Percentiles rank a stretch among this genome's conserved stretches.
Conservation (phyloP, 805 yeast genomes). For the Komagataella phaffii region DNA sequence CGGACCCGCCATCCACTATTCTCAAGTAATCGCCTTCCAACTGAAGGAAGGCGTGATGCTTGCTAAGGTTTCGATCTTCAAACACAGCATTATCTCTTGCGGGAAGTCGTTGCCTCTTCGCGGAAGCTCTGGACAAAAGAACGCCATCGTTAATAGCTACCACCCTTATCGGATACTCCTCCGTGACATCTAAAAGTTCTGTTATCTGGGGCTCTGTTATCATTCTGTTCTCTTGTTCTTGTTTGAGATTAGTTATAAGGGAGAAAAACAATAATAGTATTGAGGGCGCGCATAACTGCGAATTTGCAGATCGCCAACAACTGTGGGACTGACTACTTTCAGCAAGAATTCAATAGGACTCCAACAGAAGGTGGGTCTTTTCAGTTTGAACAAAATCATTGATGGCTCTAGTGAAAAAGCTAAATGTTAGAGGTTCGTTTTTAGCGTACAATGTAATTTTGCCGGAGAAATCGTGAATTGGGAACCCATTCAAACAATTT, state of each 20-base stretch:
- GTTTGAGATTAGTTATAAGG: constrained; percentile 3
- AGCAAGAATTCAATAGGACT: background rate
- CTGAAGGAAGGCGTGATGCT: background rate
- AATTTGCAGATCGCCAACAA: background rate
- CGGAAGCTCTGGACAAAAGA: background rate
- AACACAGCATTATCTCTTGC: background rate
- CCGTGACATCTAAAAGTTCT: background rate
- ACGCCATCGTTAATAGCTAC: constrained; percentile 1
- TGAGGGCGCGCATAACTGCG: constrained; percentile 1
- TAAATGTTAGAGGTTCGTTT: background rate
- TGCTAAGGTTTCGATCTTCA: background rate
- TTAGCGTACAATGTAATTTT: constrained; percentile 4
- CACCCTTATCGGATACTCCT: background rate
- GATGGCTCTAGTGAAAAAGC: background rate
- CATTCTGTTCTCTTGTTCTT: background rate
- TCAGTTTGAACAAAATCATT: background rate
- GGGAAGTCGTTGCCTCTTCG: background rate
- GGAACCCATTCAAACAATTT: constrained; percentile 9
- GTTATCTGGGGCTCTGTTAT: background rate
- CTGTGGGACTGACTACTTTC: background rate
- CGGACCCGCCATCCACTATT: background rate
- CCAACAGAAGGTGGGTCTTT: background rate
- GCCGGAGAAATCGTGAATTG: constrained; percentile 6
- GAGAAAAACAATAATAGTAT: constrained; percentile 5
- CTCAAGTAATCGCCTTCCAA: background rate